Evolutionary conservation across 208 protist species (phyloP).

Genomic region (Acanthamoeba healyi): DNA sequence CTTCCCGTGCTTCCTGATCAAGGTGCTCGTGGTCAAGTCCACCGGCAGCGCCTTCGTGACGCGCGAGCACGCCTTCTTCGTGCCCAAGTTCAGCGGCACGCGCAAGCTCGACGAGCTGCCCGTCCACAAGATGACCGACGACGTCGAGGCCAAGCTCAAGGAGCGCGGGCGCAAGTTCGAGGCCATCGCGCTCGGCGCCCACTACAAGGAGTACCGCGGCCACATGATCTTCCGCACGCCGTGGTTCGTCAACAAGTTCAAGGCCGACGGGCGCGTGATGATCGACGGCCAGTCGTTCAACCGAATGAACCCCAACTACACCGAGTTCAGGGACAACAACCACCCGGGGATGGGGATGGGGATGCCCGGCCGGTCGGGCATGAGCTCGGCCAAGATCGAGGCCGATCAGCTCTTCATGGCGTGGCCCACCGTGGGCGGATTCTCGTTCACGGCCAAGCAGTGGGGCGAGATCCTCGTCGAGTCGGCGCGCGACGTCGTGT

Average conservation of each 20-base stretch:
- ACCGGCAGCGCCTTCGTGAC: neutral
- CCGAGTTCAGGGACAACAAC: constrained; percentile 1
- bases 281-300: constrained; percentile 6
- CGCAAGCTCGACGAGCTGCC: neutral
- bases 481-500: neutral
- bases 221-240: neutral
- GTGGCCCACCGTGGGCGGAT: neutral
- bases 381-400: neutral
- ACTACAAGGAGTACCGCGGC: neutral
- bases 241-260: neutral
- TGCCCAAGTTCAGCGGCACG: neutral
- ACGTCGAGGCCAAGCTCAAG: neutral
- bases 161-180: neutral
- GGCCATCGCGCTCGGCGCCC: neutral
- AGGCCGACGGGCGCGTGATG: constrained; percentile 25
- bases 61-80: neutral
- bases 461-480: constrained; percentile 25
- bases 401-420: neutral
- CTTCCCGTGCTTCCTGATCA: neutral
- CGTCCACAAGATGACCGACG: neutral
- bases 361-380: neutral
- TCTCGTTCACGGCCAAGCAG: neutral
- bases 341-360: neutral
- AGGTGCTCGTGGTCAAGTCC: neutral
- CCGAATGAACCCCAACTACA: constrained; percentile 14